Percentiles rank a stretch among this genome's conserved stretches.
These are phyloP conservation scores for Neopestalotiopsis rosae DNA, from an alignment of 2,329 filamentous ascomycete genomes.

Conservation along the genomic window DNA sequence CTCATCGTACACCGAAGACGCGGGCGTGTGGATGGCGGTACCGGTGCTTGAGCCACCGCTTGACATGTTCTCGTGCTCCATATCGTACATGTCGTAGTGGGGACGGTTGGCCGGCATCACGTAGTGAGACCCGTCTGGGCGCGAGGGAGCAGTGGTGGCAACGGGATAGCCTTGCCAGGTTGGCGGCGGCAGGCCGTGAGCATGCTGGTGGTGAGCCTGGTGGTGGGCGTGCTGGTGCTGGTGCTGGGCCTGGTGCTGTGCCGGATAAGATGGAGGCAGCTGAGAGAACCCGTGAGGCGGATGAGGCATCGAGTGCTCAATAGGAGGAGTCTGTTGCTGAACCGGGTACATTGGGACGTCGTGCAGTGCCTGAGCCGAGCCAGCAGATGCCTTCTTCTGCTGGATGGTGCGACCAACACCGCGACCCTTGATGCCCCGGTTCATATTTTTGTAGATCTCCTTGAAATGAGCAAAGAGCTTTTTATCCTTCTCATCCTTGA, in stretches of 20 bases:
- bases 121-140: slow-evolving; percentile 20
- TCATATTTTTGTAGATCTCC: slow-evolving; percentile 94
- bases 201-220: slow-evolving; percentile 26
- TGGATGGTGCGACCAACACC: slow-evolving; percentile 80
- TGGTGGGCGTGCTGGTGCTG: slow-evolving; percentile 25
- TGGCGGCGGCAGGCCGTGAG: not conserved
- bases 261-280: slow-evolving; percentile 36
- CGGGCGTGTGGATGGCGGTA: slow-evolving; percentile 33
- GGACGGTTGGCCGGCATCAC: slow-evolving; percentile 31
- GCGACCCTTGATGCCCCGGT: slow-evolving; percentile 96
- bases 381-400: not conserved
- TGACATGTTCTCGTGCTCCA: slow-evolving; percentile 44
- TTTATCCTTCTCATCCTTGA: slow-evolving; percentile 74
- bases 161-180: slow-evolving; percentile 10
- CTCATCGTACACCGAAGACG: slow-evolving; percentile 46
- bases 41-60: slow-evolving; percentile 41
- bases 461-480: slow-evolving; percentile 63
- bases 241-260: slow-evolving; percentile 16
- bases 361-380: not conserved
- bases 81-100: slow-evolving; percentile 52
- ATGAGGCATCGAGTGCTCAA: slow-evolving; percentile 28
- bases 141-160: not conserved
- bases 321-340: slow-evolving; percentile 23
- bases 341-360: slow-evolving; percentile 22
- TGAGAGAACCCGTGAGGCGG: slow-evolving; percentile 35